phyloP scores from a whole-genome alignment of 192 early-diverging fungal genomes.

The Linnemannia hyalina region DNA sequence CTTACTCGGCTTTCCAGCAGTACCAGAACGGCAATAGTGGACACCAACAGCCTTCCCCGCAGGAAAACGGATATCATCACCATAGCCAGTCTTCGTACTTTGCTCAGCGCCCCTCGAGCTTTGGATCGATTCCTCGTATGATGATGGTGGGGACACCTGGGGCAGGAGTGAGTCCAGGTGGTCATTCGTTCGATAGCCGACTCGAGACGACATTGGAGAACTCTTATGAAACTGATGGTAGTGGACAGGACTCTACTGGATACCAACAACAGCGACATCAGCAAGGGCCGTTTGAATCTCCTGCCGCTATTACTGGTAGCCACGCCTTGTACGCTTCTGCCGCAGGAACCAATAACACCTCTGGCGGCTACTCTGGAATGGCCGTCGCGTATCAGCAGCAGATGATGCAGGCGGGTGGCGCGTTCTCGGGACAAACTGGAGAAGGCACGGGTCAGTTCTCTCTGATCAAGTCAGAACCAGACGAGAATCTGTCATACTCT shows the following conservation, averaged over 20 bases:
- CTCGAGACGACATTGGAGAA: slow-evolving; percentile 37
- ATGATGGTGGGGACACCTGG: slow-evolving; percentile 29
- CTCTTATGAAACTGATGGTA: slow-evolving; percentile 16
- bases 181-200: slow-evolving; percentile 41
- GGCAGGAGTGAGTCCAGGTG: slow-evolving; percentile 19
- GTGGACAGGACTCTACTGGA: not conserved
- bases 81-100: slow-evolving; percentile 37
- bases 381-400: not conserved
- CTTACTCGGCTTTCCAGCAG: slow-evolving; percentile 14
- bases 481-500: not conserved
- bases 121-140: slow-evolving; percentile 40
- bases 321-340: not conserved
- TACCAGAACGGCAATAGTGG: slow-evolving; percentile 9
- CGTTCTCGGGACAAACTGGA: not conserved
- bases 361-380: not conserved
- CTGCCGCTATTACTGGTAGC: not conserved
- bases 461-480: not conserved
- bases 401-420: not conserved
- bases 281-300: not conserved
- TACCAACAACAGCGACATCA: not conserved
- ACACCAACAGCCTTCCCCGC: slow-evolving; percentile 15
- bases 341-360: not conserved
- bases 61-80: slow-evolving; percentile 22
- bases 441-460: not conserved
- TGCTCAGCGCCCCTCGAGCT: slow-evolving; percentile 24